phyloP scores from a whole-genome alignment of 371 early-diverging fungal species.

The Mortierella sp. region DNA sequence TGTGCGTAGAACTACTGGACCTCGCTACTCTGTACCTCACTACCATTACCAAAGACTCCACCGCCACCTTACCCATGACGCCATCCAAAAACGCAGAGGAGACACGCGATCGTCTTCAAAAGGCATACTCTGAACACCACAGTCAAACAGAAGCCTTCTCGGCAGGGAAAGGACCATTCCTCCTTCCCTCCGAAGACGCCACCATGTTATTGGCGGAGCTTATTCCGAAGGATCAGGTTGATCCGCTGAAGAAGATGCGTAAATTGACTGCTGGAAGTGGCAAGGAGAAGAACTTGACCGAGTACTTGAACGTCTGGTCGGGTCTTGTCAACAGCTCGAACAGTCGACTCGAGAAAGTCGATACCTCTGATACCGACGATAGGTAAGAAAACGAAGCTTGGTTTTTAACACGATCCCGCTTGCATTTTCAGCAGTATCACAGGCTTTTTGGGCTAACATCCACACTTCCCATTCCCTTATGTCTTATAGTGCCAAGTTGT shows the following conservation, averaged over 20 bases:
- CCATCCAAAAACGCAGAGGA: not conserved
- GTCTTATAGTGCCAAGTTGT: not conserved
- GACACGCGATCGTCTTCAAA: slow-evolving; percentile 1
- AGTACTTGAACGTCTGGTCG: slow-evolving; percentile 24
- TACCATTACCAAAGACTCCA: not conserved
- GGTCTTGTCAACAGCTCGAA: not conserved
- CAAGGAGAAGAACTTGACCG: slow-evolving; percentile 49
- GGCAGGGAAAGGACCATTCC: slow-evolving; percentile 13
- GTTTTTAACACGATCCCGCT: too few species aligned
- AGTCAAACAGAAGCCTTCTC: not conserved
- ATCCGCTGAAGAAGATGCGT: slow-evolving; percentile 30
- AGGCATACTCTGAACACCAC: slow-evolving; percentile 4
- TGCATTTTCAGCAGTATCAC: not conserved
- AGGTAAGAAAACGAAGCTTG: slow-evolving; percentile 1
- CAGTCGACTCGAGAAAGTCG: not conserved
- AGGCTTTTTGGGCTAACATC: not conserved
- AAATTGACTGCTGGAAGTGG: slow-evolving; percentile 45
- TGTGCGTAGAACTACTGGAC: slow-evolving; percentile 38
- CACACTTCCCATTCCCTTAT: not conserved
- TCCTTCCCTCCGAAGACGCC: slow-evolving; percentile 23
- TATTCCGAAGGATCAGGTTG: not conserved
- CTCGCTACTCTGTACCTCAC: slow-evolving; percentile 13
- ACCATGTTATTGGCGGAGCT: not conserved
- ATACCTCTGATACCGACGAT: not conserved
- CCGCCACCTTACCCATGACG: not conserved